Evolutionary conservation across 192 early-diverging fungal genomes (phyloP).

Genomic region (Coemansia sp.): DNA sequence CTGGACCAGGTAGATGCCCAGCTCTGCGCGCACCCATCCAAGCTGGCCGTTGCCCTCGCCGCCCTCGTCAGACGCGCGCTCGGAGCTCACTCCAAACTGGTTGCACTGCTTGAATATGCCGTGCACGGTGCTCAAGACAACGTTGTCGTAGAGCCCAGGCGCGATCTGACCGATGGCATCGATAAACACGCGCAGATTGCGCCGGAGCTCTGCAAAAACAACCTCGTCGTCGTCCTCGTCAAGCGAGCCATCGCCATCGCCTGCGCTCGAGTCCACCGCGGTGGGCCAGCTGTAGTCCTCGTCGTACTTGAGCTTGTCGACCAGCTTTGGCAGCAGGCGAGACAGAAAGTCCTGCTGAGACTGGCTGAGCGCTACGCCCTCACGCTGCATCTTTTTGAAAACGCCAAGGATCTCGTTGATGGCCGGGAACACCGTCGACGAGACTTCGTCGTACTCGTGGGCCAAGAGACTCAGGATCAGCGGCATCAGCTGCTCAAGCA

Average conservation of each 20-base stretch:
- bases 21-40: conserved; percentile 52
- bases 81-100: conserved; percentile 46
- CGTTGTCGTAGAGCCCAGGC: conserved; percentile 38
- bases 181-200: conserved; percentile 66
- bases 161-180: conserved; percentile 74
- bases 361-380: conserved; percentile 21
- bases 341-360: conserved; percentile 32
- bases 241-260: conserved; percentile 63
- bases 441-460: conserved; percentile 80
- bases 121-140: conserved; percentile 36
- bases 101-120: conserved; percentile 49
- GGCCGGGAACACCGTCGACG: conserved; percentile 72
- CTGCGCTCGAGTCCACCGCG: conserved; percentile 17
- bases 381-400: conserved; percentile 57
- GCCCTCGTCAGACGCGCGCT: conserved; percentile 31
- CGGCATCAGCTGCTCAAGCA: conserved; percentile 75
- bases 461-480: conserved; percentile 75
- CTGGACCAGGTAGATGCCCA: conserved; percentile 46
- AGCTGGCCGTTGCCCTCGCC: conserved; percentile 35
- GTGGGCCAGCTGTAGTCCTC: conserved; percentile 71
- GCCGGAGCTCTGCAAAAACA: conserved; percentile 44
- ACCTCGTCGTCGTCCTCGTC: conserved; percentile 70
- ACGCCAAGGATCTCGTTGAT: conserved; percentile 66
- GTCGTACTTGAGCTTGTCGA: conserved; percentile 88
- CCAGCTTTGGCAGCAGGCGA: conserved; percentile 56